Conservation (phyloP, 179 eudicot genomes). For the Actinidia chinensis region DNA sequence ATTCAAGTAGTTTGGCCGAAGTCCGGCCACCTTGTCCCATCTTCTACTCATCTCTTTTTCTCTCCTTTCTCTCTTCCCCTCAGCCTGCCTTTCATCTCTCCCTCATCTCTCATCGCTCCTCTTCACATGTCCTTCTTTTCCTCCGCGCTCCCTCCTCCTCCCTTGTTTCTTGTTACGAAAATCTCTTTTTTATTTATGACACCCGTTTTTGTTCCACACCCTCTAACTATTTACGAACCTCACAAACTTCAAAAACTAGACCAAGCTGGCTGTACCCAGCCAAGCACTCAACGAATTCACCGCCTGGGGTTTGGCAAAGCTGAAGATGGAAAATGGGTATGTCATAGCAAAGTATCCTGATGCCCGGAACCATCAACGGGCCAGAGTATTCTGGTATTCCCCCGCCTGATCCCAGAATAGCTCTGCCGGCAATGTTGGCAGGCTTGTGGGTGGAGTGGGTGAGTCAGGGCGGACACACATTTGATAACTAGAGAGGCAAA, state of each 20-base stretch:
- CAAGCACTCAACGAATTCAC: slow-evolving; percentile 27
- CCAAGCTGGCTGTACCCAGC: slow-evolving; percentile 31
- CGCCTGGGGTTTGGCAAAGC: slow-evolving; percentile 21
- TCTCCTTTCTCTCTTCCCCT: slow-evolving; percentile 11
- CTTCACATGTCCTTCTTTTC: slow-evolving; percentile 27
- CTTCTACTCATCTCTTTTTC: slow-evolving; percentile 15
- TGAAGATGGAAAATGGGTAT: slow-evolving; percentile 36
- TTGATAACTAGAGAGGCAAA: background rate
- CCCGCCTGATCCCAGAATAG: background rate
- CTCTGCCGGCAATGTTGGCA: background rate
- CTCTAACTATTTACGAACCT: background rate
- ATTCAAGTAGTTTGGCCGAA: too few species aligned
- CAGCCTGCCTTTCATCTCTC: slow-evolving; percentile 8
- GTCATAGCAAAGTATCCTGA: slow-evolving; percentile 21
- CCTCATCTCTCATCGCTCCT: slow-evolving; percentile 8
- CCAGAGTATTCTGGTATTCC: background rate
- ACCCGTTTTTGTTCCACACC: too few species aligned
- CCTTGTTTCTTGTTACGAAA: too few species aligned
- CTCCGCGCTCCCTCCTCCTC: slow-evolving; percentile 14
- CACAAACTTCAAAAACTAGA: background rate
- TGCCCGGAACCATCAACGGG: slow-evolving; percentile 29
- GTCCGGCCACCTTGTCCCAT: slow-evolving; percentile 24
- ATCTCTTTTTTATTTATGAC: too few species aligned
- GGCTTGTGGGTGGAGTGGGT: background rate
- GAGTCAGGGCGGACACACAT: slow-evolving; percentile 3